phyloP scores from a whole-genome alignment of 768 basidiomycete genomes.

The Leccinum subtestaceum region DNA sequence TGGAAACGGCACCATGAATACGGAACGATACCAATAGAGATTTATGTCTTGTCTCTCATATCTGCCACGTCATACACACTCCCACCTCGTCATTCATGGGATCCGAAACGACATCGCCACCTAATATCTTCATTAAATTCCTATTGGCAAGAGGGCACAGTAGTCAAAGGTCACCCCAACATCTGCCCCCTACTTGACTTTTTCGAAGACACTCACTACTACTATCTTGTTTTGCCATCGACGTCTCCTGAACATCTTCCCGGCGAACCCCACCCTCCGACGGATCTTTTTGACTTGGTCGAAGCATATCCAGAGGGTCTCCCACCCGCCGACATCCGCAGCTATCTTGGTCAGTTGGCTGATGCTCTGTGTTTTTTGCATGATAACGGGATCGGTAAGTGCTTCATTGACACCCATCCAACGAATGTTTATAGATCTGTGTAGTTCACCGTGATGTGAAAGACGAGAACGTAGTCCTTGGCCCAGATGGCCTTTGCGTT shows the following conservation, averaged over 20 bases:
- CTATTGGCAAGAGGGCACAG: slow-evolving; percentile 66
- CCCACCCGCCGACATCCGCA: slow-evolving; percentile 67
- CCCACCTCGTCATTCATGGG: slow-evolving; percentile 80
- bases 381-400: slow-evolving; percentile 82
- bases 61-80: slow-evolving; percentile 78
- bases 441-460: slow-evolving; percentile 96
- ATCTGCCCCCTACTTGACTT: slow-evolving; percentile 94
- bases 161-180: slow-evolving; percentile 89
- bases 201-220: slow-evolving; percentile 95
- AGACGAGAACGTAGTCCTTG: slow-evolving; percentile 92
- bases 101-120: slow-evolving; percentile 53
- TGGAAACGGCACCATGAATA: slow-evolving; percentile 97
- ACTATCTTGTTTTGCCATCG: slow-evolving; percentile 88
- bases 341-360: slow-evolving; percentile 89
- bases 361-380: slow-evolving; percentile 91
- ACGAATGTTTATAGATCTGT: slow-evolving; percentile 10
- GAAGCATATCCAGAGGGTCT: slow-evolving; percentile 87
- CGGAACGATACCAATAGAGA: slow-evolving; percentile 98
- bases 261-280: slow-evolving; percentile 54
- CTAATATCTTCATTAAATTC: slow-evolving; percentile 26
- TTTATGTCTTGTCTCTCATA: slow-evolving; percentile 89
- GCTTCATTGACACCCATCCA: neutral
- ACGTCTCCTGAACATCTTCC: slow-evolving; percentile 58
- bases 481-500: slow-evolving; percentile 77
- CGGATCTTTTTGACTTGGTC: slow-evolving; percentile 94